Conservation (phyloP, 2,329 filamentous ascomycete genomes). For the Mollisia scopiformis region DNA sequence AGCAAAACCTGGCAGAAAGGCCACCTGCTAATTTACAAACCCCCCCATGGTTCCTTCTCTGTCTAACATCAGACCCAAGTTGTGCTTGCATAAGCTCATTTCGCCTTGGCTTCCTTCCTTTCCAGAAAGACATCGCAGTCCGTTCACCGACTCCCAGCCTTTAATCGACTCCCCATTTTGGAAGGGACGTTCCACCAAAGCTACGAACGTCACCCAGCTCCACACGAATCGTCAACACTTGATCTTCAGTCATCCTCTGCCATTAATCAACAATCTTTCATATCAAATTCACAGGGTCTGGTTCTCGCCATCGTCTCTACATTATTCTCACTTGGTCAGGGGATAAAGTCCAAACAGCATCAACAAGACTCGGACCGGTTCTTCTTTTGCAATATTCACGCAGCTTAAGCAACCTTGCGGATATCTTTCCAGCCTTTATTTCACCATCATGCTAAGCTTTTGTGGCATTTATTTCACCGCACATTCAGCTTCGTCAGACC, state of each 20-base stretch:
- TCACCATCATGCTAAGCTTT: not conserved
- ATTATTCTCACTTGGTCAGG: too few relatives aligned
- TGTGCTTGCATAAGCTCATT: not conserved
- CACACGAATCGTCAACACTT: too few relatives aligned
- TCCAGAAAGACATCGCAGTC: not conserved
- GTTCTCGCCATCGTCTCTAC: too few relatives aligned
- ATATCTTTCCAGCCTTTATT: too few relatives aligned
- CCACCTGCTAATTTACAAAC: not conserved
- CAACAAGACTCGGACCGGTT: too few relatives aligned
- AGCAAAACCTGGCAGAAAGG: not conserved
- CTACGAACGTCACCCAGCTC: not conserved
- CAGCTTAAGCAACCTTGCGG: too few relatives aligned
- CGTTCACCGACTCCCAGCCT: not conserved
- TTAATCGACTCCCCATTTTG: not conserved
- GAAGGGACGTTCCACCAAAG: not conserved
- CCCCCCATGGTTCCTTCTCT: not conserved
- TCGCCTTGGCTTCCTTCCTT: not conserved
- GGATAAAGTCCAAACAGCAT: too few relatives aligned
- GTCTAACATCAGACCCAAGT: not conserved
- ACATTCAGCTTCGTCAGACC: not conserved
- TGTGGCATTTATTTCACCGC: too few relatives aligned
- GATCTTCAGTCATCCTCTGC: not conserved
- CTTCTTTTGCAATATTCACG: too few relatives aligned
- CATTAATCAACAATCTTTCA: too few relatives aligned
- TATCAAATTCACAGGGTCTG: too few relatives aligned